A percentile compares a stretch with the other conserved stretches of the same genome.
Conservation (phyloP, 2,329 filamentous ascomycete genomes). For the Trichoderma sp. region DNA sequence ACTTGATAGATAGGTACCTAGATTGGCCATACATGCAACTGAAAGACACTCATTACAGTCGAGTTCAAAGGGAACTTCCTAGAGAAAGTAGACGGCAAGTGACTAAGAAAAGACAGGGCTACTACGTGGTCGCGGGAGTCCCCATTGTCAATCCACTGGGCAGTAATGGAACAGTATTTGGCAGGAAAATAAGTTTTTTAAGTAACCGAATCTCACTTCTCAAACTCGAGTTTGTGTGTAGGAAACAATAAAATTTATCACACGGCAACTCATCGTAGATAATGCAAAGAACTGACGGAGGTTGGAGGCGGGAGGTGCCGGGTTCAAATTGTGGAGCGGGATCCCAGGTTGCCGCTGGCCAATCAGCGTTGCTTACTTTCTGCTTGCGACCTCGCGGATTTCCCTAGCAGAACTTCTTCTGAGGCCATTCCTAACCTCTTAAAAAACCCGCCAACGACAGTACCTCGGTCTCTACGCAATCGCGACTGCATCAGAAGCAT, state of each 20-base stretch:
- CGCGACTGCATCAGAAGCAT: constrained; percentile 27
- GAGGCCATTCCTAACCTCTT: constrained; percentile 28
- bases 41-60: too few species aligned
- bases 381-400: constrained; percentile 35
- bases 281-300: background rate
- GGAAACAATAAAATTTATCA: background rate
- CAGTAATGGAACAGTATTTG: background rate
- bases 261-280: background rate
- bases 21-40: too few species aligned
- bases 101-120: too few species aligned
- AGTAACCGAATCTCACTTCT: background rate
- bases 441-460: constrained; percentile 28
- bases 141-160: background rate
- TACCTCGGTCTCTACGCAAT: constrained; percentile 28
- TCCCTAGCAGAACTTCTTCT: constrained; percentile 33
- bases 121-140: too few species aligned
- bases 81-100: too few species aligned
- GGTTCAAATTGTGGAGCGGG: constrained; percentile 26
- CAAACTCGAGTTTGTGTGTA: background rate
- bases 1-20: too few species aligned
- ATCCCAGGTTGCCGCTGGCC: constrained; percentile 22
- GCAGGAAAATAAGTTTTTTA: background rate
- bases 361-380: constrained; percentile 34
- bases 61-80: too few species aligned
- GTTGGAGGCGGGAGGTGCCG: constrained; percentile 10